Conservation (phyloP, 2,329 filamentous ascomycete genomes). For the Scedosporium boydii region DNA sequence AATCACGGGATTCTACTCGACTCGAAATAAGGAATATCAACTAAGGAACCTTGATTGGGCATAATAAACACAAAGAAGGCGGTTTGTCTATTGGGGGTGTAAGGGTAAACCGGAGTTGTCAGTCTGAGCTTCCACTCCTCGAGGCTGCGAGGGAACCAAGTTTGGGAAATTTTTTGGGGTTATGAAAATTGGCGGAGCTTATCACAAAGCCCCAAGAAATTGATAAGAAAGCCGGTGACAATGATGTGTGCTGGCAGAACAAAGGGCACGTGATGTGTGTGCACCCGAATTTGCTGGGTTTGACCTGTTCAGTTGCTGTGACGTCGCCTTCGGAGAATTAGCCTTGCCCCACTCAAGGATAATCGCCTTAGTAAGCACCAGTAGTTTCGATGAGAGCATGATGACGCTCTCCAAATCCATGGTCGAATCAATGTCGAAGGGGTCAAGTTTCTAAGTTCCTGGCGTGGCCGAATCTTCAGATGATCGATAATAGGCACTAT, state of each 20-base stretch:
- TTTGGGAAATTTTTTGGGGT: not conserved
- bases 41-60: not conserved
- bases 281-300: not conserved
- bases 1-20: not conserved
- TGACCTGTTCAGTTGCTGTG: not conserved
- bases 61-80: not conserved
- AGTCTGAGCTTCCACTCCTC: not conserved
- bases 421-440: no score
- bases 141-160: not conserved
- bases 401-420: no score
- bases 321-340: not conserved
- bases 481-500: no score
- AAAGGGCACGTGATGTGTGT: not conserved
- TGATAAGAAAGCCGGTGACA: not conserved
- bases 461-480: no score
- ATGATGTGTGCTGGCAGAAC: not conserved
- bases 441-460: no score
- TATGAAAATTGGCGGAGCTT: not conserved
- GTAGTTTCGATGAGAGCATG: no score
- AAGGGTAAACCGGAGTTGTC: not conserved
- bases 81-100: not conserved
- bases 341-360: no score
- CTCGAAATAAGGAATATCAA: not conserved
- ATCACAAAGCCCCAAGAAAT: not conserved
- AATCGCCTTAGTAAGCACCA: no score